Evolutionary conservation across 495 filamentous ascomycete genomes (phyloP).

Genomic region (Daldinia concentrica): DNA sequence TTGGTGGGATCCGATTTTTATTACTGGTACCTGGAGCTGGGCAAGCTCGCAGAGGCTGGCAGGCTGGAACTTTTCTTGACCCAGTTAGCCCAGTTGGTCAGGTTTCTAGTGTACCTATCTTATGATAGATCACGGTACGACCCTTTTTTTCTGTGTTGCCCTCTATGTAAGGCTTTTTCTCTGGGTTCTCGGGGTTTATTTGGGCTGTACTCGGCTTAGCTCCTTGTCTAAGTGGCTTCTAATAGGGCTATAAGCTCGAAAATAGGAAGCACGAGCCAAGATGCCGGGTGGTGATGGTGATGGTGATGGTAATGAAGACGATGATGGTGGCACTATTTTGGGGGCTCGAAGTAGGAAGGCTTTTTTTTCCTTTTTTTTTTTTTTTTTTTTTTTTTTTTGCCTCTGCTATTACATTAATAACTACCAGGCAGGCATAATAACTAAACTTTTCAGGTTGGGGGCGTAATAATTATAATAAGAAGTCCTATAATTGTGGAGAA

Average conservation of each 20-base stretch:
- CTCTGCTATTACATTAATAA: too few species aligned
- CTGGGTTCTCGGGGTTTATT: background rate
- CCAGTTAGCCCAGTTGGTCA: slow-evolving; percentile 13
- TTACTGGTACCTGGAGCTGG: slow-evolving; percentile 36
- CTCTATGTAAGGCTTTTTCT: background rate
- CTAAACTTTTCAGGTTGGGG: slow-evolving; percentile 18
- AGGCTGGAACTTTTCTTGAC: background rate
- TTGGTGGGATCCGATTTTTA: slow-evolving; percentile 41
- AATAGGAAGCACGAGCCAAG: slow-evolving; percentile 9
- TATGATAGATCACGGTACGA: slow-evolving; percentile 8
- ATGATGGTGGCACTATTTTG: slow-evolving; percentile 1
- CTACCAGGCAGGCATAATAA: too few species aligned
- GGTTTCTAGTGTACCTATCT: background rate
- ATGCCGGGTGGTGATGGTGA: background rate
- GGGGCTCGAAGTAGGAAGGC: slow-evolving; percentile 24
- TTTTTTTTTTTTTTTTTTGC: background rate
- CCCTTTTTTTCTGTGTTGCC: background rate
- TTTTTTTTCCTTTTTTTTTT: background rate
- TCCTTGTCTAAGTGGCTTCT: background rate
- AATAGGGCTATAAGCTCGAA: background rate
- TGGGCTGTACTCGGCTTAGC: background rate
- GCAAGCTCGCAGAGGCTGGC: slow-evolving; percentile 3
- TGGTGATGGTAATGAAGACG: background rate
- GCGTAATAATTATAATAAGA: slow-evolving; percentile 34
- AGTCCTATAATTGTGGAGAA: slow-evolving; percentile 24